Evolutionary conservation across 2,329 filamentous ascomycete genomes (phyloP).

Genomic region (Diaporthe australafricana): DNA sequence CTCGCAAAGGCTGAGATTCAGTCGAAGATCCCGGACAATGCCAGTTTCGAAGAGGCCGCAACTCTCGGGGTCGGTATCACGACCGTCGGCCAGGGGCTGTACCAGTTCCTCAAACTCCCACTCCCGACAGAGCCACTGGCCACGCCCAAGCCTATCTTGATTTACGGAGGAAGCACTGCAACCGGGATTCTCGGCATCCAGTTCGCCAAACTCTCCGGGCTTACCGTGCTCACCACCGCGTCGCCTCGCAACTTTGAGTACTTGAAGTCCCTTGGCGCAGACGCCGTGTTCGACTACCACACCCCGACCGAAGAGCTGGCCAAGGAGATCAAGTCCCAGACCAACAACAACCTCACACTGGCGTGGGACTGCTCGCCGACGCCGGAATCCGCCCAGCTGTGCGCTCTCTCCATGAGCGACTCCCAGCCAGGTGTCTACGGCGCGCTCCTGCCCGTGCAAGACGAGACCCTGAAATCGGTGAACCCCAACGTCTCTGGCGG

Average conservation of each 20-base stretch:
- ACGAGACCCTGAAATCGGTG: conserved; percentile 49
- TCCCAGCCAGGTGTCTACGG: conserved; percentile 13
- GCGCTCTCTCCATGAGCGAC: conserved; percentile 27
- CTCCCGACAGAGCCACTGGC: conserved; percentile 54
- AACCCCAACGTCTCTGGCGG: conserved; percentile 46
- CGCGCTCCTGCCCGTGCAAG: neutral
- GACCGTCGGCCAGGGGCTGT: conserved; percentile 61
- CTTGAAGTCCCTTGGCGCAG: conserved; percentile 35
- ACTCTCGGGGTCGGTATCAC: conserved; percentile 53
- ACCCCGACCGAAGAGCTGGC: conserved; percentile 26
- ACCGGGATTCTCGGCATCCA: conserved; percentile 62
- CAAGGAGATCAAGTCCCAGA: conserved; percentile 19
- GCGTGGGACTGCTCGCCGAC: conserved; percentile 38
- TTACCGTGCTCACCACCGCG: conserved; percentile 49
- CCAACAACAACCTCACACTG: conserved; percentile 21
- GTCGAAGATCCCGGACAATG: conserved; percentile 56
- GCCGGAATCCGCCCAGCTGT: conserved; percentile 22
- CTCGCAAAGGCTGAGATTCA: conserved; percentile 53
- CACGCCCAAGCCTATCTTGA: conserved; percentile 41
- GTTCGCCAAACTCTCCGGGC: conserved; percentile 51
- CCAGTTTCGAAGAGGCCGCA: conserved; percentile 60
- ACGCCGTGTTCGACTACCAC: conserved; percentile 37
- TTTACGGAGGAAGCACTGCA: conserved; percentile 61
- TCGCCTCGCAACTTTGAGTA: conserved; percentile 44
- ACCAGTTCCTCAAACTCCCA: conserved; percentile 56